Percentiles rank a stretch among this genome's conserved stretches.
phyloP scores from a whole-genome alignment of 1,139 yeast species.

The Suhomyces bolitotheri region DNA sequence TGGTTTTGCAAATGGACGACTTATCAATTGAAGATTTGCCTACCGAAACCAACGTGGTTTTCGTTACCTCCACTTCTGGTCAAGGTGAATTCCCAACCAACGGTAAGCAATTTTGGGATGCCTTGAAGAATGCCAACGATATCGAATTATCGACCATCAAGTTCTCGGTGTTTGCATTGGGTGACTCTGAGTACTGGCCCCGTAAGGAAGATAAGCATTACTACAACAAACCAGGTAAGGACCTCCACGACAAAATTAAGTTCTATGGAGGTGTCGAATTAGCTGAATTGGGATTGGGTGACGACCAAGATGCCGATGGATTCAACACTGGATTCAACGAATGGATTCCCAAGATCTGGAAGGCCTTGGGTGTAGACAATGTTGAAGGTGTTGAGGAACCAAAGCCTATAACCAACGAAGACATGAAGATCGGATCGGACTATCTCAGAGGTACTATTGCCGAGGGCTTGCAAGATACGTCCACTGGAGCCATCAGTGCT shows the following conservation, averaged over 20 bases:
- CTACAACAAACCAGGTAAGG: slow-evolving; percentile 89
- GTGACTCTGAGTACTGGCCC: slow-evolving; percentile 97
- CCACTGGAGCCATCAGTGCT: slow-evolving; percentile 93
- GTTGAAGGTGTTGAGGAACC: slow-evolving; percentile 91
- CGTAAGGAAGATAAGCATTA: slow-evolving; percentile 92
- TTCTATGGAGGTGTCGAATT: slow-evolving; percentile 74
- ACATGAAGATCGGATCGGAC: slow-evolving; percentile 84
- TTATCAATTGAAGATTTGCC: slow-evolving; percentile 77
- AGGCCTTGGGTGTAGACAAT: slow-evolving; percentile 81
- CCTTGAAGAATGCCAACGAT: slow-evolving; percentile 66
- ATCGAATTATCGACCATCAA: slow-evolving; percentile 70
- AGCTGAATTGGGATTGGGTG: slow-evolving; percentile 83
- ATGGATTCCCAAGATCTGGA: slow-evolving; percentile 89
- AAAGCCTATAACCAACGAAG: slow-evolving; percentile 93
- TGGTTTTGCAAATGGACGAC: slow-evolving; percentile 83
- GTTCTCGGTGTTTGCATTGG: slow-evolving; percentile 83
- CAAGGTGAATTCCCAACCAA: slow-evolving; percentile 98
- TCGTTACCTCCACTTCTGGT: slow-evolving; percentile 89
- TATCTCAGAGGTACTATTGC: slow-evolving; percentile 92
- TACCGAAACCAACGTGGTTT: slow-evolving; percentile 76
- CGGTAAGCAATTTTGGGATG: slow-evolving; percentile 91
- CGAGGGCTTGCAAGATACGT: slow-evolving; percentile 75
- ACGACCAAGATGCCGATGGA: slow-evolving; percentile 97
- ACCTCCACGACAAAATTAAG: slow-evolving; percentile 61
- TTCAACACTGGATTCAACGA: slow-evolving; percentile 82